phyloP scores from a whole-genome alignment of 495 filamentous ascomycete genomes.

The Aspergillus mulundensis region DNA sequence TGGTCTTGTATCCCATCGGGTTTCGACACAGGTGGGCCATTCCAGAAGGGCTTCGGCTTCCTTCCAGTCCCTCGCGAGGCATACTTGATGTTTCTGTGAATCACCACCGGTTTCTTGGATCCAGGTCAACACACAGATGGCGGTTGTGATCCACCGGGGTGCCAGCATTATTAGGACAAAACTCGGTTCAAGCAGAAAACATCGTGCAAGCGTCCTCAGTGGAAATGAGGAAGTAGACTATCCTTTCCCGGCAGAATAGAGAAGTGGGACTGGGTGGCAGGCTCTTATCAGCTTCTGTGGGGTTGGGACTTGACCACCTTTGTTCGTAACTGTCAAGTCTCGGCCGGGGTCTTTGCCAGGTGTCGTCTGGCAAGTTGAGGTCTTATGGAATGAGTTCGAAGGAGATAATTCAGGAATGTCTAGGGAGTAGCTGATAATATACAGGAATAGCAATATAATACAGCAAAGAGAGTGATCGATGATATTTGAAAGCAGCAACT shows the following conservation, averaged over 20 bases:
- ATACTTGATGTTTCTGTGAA: conserved; percentile 9
- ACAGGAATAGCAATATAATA: neutral
- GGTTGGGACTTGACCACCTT: neutral
- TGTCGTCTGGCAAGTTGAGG: neutral
- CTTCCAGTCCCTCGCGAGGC: conserved; percentile 12
- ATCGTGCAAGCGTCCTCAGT: conserved; percentile 9
- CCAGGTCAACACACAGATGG: conserved; percentile 9
- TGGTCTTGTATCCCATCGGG: conserved; percentile 14
- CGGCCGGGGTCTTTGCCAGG: neutral
- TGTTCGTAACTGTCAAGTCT: neutral
- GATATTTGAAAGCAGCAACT: neutral
- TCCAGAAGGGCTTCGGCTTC: conserved; percentile 18
- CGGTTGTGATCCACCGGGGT: conserved; percentile 13
- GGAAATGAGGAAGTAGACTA: neutral
- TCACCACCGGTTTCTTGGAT: conserved; percentile 9
- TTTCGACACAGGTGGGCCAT: conserved; percentile 22
- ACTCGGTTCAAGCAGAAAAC: neutral
- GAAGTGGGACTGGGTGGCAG: neutral
- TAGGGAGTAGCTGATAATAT: neutral
- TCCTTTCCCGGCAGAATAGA: neutral
- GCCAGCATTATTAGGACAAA: conserved; percentile 7
- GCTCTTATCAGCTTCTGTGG: conserved; percentile 9
- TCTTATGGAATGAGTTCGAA: neutral
- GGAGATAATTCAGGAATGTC: neutral
- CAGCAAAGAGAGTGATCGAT: neutral